phyloP scores from a whole-genome alignment of 2,329 filamentous ascomycete species.

The Penicillium freii region DNA sequence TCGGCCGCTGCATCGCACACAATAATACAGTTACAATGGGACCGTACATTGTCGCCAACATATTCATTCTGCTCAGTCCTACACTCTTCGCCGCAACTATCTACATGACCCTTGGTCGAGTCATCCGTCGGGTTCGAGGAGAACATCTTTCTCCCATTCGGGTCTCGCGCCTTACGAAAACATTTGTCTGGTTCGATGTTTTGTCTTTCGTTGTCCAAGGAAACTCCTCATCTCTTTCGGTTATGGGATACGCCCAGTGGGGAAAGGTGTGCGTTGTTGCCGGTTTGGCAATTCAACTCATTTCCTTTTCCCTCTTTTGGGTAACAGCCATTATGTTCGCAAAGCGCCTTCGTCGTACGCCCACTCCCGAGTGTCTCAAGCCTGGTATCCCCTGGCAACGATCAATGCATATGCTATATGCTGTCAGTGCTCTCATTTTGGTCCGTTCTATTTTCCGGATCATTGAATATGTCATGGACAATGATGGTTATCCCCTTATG shows the following conservation, averaged over 20 bases:
- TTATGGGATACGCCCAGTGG: conserved; percentile 21
- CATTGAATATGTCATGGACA: conserved; percentile 50
- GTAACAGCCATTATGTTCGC: conserved; percentile 23
- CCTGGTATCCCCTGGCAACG: conserved; percentile 12
- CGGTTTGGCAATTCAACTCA: conserved; percentile 30
- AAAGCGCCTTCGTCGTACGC: conserved; percentile 15
- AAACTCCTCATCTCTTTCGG: conserved; percentile 11
- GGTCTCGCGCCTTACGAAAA: conserved; percentile 46
- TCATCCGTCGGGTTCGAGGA: conserved; percentile 43
- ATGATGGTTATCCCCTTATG: conserved; percentile 41
- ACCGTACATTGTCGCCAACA: conserved; percentile 43
- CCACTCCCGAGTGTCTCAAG: conserved; percentile 9
- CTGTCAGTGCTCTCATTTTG: conserved; percentile 37
- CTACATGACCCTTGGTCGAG: conserved; percentile 51
- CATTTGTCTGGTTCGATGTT: conserved; percentile 51
- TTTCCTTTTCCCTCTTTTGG: conserved; percentile 29
- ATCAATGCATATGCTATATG: conserved; percentile 22
- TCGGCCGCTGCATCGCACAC: conserved; percentile 23
- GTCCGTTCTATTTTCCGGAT: conserved; percentile 49
- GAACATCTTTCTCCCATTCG: conserved; percentile 47
- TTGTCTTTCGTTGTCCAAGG: conserved; percentile 50
- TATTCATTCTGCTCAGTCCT: conserved; percentile 51
- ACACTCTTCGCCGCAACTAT: conserved; percentile 52
- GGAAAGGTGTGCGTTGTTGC: conserved; percentile 20
- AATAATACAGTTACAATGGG: conserved; percentile 19